Evolutionary conservation across 2,329 filamentous ascomycete genomes (phyloP), one percentile per base, ranked within the genome.

Genomic region (Sclerotinia trifoliorum): DNA sequence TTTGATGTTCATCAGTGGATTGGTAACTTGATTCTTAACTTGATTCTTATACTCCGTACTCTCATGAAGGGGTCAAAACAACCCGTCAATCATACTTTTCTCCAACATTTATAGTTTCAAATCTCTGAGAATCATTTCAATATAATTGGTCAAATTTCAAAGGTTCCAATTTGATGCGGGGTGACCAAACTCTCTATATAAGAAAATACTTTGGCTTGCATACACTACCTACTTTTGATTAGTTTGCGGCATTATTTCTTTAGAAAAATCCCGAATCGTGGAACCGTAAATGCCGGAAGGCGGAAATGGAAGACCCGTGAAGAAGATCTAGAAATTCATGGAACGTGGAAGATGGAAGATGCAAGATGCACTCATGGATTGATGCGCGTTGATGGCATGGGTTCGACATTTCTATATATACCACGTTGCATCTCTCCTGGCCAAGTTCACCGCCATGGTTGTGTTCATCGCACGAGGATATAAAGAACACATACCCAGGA

Each of bases 71-170:
- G 24, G 13, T 42, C 39, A 42, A 29, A 29, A 29, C 29, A 29
- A 29, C 35, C 35, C 39, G 39, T 48, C 57, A 60, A 15, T 10
- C 11, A 61, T 61, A n/a, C 42, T 15, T 32, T 44, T 35, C 58
- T 51, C 44, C 58, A 39, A 62, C 29, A 51, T 51, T 49, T 51
- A 24, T 24, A 51, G 44, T 62, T 51, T 39, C 46, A 62, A 51
- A 42, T 15, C 35, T 26, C 35, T 6, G 32, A 39, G 17, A 29
- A 39, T 26, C 11, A 26, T 29, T 51, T 21, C 15, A 21, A 24
- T 10, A 39, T 39, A 5, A 62, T 62, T 62, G 60, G 46, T 2
- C 24, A 24, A 39, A 3, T 29, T 21, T 51, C 2, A 21, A 39
- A 49, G 13, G 19, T 62, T 61, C 6, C 58, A 39, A 21, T 7